These are phyloP conservation scores for Ambrosia trifida DNA, from an alignment of 129 eudicot species.

Conservation along the genomic window DNA sequence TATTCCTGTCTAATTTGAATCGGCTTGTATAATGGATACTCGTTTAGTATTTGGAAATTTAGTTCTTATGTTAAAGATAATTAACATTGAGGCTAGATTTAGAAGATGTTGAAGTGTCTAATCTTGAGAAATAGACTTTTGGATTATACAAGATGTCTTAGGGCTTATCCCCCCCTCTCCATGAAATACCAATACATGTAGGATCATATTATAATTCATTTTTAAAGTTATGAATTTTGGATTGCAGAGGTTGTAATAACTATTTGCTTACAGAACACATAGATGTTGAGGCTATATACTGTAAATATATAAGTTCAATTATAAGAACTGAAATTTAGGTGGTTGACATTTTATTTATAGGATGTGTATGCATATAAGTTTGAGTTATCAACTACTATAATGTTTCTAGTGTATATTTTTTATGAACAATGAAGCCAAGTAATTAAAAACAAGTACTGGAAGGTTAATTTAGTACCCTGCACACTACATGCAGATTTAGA, in stretches of 20 bases:
- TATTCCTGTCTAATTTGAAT: conserved; percentile 15
- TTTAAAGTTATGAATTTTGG: not conserved
- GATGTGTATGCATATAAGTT: too few species aligned
- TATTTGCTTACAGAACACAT: not conserved
- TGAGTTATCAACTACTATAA: too few species aligned
- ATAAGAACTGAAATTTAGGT: not conserved
- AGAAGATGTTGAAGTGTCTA: conserved; percentile 1
- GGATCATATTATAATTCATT: conserved; percentile 3
- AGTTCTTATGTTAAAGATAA: not conserved
- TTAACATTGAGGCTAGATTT: not conserved
- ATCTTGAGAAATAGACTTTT: not conserved
- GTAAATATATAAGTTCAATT: not conserved
- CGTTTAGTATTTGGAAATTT: not conserved
- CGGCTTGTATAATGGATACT: conserved; percentile 3
- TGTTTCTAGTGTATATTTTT: not conserved
- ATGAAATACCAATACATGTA: not conserved
- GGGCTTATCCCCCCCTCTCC: not conserved
- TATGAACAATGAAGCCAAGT: not conserved
- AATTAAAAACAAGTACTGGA: not conserved
- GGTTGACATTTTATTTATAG: not conserved
- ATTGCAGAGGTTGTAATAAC: not conserved
- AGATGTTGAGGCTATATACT: not conserved
- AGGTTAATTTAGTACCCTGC: not conserved
- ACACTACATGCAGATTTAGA: not conserved
- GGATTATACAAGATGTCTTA: not conserved